Conservation (phyloP, 345 rosid species). For the Bretschneidera sinensis region DNA sequence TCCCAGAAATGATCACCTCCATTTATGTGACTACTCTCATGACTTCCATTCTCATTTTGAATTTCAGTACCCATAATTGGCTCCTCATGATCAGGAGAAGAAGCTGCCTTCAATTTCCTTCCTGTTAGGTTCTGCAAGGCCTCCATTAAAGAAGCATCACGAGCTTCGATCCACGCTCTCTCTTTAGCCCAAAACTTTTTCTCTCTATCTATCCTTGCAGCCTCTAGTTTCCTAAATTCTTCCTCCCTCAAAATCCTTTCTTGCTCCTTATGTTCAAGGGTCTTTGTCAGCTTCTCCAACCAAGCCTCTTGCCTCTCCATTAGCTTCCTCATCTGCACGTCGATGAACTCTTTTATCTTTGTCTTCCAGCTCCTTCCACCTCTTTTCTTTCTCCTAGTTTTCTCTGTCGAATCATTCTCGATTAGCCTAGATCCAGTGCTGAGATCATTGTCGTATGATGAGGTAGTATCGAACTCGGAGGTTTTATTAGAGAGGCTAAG, state of each 20-base stretch:
- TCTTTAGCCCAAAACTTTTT: conserved; percentile 86
- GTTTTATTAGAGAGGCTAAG: conserved; percentile 73
- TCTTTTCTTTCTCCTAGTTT: conserved; percentile 47
- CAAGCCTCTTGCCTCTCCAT: conserved; percentile 84
- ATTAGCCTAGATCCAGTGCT: conserved; percentile 21
- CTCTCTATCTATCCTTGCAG: conserved; percentile 58
- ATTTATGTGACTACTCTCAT: conserved; percentile 26
- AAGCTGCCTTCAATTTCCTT: conserved; percentile 27
- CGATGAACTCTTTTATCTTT: conserved; percentile 81
- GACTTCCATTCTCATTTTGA: conserved; percentile 31
- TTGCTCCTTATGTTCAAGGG: conserved; percentile 75
- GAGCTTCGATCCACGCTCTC: conserved; percentile 82
- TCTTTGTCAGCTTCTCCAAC: conserved; percentile 73
- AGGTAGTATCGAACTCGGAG: conserved; percentile 54
- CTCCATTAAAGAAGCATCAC: conserved; percentile 80
- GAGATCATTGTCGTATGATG: conserved; percentile 49
- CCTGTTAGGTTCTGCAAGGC: conserved; percentile 57
- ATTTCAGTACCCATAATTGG: conserved; percentile 20
- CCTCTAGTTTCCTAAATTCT: conserved; percentile 75
- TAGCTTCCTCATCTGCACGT: conserved; percentile 69
- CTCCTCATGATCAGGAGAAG: conserved; percentile 37
- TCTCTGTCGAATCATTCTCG: conserved; percentile 41
- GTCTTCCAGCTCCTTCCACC: conserved; percentile 60
- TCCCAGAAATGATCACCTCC: conserved; percentile 32
- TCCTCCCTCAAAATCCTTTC: conserved; percentile 74